Conservation (phyloP, 148 eudicot species). For the Arctostaphylos glauca region DNA sequence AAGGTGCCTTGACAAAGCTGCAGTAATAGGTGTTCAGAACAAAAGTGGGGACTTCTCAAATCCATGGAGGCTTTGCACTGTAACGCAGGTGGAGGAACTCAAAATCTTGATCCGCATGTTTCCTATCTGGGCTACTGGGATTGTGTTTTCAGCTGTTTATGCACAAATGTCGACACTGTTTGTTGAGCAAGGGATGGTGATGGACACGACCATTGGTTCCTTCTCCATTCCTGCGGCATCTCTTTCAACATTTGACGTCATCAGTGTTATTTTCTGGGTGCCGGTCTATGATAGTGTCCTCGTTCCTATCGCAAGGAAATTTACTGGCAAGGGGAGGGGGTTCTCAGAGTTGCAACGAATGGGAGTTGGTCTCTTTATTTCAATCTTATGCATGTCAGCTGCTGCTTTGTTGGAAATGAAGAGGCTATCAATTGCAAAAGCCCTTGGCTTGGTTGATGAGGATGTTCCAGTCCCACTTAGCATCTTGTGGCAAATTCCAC, state of each 20-base stretch:
- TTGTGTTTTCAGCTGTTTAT: conserved; percentile 41
- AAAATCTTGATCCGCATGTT: conserved; percentile 54
- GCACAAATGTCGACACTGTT: conserved; percentile 51
- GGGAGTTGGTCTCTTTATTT: conserved; percentile 54
- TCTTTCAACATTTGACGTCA: conserved; percentile 37
- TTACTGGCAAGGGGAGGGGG: conserved; percentile 42
- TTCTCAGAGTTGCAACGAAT: conserved; percentile 53
- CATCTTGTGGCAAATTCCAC: conserved; percentile 53
- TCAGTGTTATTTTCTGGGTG: conserved; percentile 53
- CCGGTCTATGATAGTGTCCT: conserved; percentile 42
- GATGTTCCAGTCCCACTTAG: conserved; percentile 35
- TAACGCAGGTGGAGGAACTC: conserved; percentile 51
- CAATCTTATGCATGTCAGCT: conserved; percentile 38
- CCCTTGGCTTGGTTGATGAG: conserved; percentile 37
- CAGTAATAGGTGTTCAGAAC: conserved; percentile 32
- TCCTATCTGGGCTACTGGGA: conserved; percentile 53
- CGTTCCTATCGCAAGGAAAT: conserved; percentile 37
- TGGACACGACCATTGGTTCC: conserved; percentile 43
- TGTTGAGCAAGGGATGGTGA: conserved; percentile 52
- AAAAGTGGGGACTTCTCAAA: conserved; percentile 30
- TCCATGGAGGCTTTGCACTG: conserved; percentile 51
- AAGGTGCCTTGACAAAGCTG: conserved; percentile 59
- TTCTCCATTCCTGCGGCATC: conserved; percentile 47
- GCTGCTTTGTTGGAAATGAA: conserved; percentile 51
- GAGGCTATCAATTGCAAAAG: conserved; percentile 36